Evolutionary conservation across 495 filamentous ascomycete genomes (phyloP), one percentile per base, ranked within the genome.

Genomic region (Talaromyces ruber): DNA sequence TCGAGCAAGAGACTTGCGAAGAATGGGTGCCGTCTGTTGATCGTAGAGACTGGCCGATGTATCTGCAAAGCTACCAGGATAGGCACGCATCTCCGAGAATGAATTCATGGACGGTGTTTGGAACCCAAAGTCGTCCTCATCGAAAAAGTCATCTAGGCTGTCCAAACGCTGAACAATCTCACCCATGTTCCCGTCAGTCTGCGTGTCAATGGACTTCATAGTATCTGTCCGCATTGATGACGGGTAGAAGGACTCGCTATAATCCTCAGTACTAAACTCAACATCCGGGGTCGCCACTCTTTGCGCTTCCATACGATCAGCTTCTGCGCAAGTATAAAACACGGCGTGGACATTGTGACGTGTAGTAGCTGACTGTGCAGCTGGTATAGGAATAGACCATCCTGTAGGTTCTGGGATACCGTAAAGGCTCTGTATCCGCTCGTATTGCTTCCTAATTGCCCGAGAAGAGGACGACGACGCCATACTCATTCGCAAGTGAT

Each of bases 401-500:
- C 94, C 94, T 3, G 89, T 93, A 26, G 91, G 89, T 70, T 97
- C 93, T 2, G 94, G 94, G 62, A 99, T 97, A 54, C 94, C 94
- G 70, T 97, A 99, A 22, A 99, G 77, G 69, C 91, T 96, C 68
- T 96, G 87, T 5, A 91, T 95, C 30, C 88, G 87, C 67, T 97
- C 94, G 68, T 96, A 98, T 71, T 97, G 91, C 68, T 97, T 97
- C 45, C 90, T 86, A 54, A 93, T 87, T 0, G 88, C 86, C 64
- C 89, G 88, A 1, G 91, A 93, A 21, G 88, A 89, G 24, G 84
- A 85, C 39, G 87, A 82, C 7, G 76, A 79, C 6, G 89, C 91
- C 89, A 98, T 96, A 74, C 91, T 96, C 94, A 98, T 99, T 24
- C 94, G 85, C 50, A 99, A 77, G 66, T 97, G 92, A 66, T 96